These are phyloP conservation scores for Colletotrichum godetiae DNA, from an alignment of 2,329 filamentous ascomycete species.

Conservation along the genomic window DNA sequence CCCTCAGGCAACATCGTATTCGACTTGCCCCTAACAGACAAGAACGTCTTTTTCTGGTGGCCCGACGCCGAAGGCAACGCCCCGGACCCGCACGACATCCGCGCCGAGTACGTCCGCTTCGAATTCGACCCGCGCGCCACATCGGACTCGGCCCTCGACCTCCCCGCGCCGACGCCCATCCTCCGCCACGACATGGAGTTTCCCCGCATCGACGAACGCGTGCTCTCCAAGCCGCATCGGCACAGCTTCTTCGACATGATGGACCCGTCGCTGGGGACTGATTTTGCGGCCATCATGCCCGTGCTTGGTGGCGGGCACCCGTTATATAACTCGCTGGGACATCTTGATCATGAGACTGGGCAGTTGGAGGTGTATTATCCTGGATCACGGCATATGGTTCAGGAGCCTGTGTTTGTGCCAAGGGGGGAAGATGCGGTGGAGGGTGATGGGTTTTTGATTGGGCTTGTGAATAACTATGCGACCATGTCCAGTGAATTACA, in stretches of 20 bases:
- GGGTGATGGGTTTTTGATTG: constrained; percentile 53
- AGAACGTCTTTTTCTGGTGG: constrained; percentile 57
- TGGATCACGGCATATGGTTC: constrained; percentile 47
- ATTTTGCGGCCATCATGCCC: constrained; percentile 35
- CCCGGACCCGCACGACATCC: constrained; percentile 43
- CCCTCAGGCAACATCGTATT: constrained; percentile 44
- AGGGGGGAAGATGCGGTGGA: constrained; percentile 45
- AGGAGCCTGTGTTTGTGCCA: constrained; percentile 57
- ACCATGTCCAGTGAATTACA: constrained; percentile 31
- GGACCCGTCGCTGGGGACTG: constrained; percentile 24
- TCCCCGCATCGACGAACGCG: constrained; percentile 27
- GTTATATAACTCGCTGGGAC: constrained; percentile 48
- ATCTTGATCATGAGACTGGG: constrained; percentile 43
- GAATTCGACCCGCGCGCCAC: constrained; percentile 24
- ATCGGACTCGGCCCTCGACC: constrained; percentile 7
- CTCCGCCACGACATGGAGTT: constrained; percentile 29
- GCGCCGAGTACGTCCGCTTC: constrained; percentile 36
- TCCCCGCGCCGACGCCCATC: constrained; percentile 11
- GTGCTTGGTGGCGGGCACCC: constrained; percentile 29
- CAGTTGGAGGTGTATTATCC: constrained; percentile 46
- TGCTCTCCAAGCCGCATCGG: constrained; percentile 5
- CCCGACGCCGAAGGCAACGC: constrained; percentile 49
- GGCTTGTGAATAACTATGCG: constrained; percentile 40
- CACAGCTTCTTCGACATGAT: constrained; percentile 32
- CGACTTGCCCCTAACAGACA: constrained; percentile 49